Conservation (phyloP, 225 moss, liverwort and hornwort genomes). For the Polytrichum commune region DNA sequence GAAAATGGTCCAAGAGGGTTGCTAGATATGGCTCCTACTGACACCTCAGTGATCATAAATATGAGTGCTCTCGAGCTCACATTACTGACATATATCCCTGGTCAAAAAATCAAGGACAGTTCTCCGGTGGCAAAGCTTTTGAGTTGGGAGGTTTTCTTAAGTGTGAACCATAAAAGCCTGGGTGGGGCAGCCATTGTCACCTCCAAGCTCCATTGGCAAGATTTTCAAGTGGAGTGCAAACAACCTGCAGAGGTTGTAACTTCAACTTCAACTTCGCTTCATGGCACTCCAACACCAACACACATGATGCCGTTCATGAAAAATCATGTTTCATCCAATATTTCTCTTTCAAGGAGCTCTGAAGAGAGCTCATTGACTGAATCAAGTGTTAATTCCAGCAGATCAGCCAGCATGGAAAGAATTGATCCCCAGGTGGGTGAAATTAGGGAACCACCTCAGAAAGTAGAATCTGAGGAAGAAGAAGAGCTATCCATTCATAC, state of each 20-base stretch:
- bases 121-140: conserved; percentile 68
- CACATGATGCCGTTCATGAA: not conserved
- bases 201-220: conserved; percentile 74
- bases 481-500: too few relatives aligned
- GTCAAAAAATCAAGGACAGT: conserved; percentile 38
- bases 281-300: too few relatives aligned
- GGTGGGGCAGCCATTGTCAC: conserved; percentile 70
- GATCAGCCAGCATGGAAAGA: conserved; percentile 31
- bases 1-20: conserved; percentile 6
- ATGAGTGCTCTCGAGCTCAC: conserved; percentile 60
- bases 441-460: conserved; percentile 9
- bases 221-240: conserved; percentile 72
- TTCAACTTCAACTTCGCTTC: too few relatives aligned
- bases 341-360: conserved; percentile 30
- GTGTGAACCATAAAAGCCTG: conserved; percentile 65
- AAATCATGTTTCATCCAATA: conserved; percentile 23
- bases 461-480: conserved; percentile 7
- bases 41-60: conserved; percentile 60
- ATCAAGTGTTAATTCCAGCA: conserved; percentile 44
- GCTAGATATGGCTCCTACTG: conserved; percentile 62
- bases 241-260: conserved; percentile 37
- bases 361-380: conserved; percentile 29
- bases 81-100: conserved; percentile 52
- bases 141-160: conserved; percentile 62
- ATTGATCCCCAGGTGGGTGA: conserved; percentile 7